Base-by-base conservation (phyloP, 108 stramenopile genomes). In the Cyclotella kingstonii region DNA sequence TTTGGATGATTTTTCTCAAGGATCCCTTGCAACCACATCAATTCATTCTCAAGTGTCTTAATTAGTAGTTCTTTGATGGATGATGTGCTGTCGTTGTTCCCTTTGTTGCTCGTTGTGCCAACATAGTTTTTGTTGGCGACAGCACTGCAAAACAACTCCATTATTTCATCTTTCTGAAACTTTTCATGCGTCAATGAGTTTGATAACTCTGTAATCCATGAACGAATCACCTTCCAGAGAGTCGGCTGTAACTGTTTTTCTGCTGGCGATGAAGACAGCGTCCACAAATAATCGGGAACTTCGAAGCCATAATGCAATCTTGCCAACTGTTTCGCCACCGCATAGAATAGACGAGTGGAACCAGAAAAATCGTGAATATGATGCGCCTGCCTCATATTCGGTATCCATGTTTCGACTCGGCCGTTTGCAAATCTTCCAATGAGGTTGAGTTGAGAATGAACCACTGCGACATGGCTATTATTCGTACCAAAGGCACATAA, bases 391-490 rank as follows among this genome's bases (percentile, higher is more conserved):
- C 57, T 64, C 69, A 68, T 41, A 40, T 56, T 38, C 19, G 63
- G 79, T 49, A 79, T 62, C 67, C 79, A 84, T 38, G 57, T 82
- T 61, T 95, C 94, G 5, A 95, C 30, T 15, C 94, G 79, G 1
- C 94, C 94, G 62, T 92, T 92, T 27, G 57, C 85, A 80, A 95
- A 95, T 17, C 87, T 76, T 44, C 94, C 94, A 48, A 73, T 29
- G 9, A 60, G 22, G 21, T 65, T 58, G 11, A 73, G 48, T 5
- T 53, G 22, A 1, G 55, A 14, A 11, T 65, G 71, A 2, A 73
- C 50, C n/a, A 60, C 61, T 49, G 61, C 42, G 74, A 82, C 4
- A 25, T 12, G 25, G 19, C 22, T 25, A 14, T 25, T 12, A 48
- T 21, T 4, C 19, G 43, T 14, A 44, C 43, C 43, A 21, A 18